Conservation (phyloP, 805 yeast species). For the Nakazawaea anatomiae region DNA sequence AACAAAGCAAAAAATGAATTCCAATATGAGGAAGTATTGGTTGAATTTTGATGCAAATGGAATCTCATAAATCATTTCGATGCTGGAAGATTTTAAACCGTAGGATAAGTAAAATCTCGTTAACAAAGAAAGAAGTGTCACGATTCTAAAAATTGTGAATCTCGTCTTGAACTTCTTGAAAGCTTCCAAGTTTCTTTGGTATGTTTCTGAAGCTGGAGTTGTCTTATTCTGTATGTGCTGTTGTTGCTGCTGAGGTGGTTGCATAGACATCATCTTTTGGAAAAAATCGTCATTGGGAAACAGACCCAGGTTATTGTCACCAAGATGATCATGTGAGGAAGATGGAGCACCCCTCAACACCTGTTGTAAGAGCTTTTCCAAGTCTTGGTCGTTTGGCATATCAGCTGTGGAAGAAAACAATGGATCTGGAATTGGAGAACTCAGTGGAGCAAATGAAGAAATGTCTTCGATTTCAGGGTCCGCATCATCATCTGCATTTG, state of each 20-base stretch:
- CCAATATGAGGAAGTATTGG: slow-evolving; percentile 18
- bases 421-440: slow-evolving; percentile 10
- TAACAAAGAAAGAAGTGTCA: slow-evolving; percentile 11
- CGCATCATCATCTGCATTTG: slow-evolving; percentile 13
- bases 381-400: slow-evolving; percentile 14
- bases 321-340: neutral
- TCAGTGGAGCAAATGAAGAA: slow-evolving; percentile 10
- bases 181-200: neutral
- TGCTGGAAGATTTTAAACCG: slow-evolving; percentile 8
- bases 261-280: neutral
- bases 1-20: slow-evolving; percentile 15
- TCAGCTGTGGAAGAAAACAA: slow-evolving; percentile 3
- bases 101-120: slow-evolving; percentile 2
- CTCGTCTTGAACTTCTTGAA: slow-evolving; percentile 11
- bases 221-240: neutral
- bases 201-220: neutral
- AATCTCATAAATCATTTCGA: slow-evolving; percentile 6
- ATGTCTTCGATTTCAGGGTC: slow-evolving; percentile 20
- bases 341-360: slow-evolving; percentile 14
- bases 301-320: neutral
- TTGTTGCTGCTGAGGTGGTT: slow-evolving; percentile 1
- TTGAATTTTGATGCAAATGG: slow-evolving; percentile 15
- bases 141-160: slow-evolving; percentile 16
- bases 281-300: slow-evolving; percentile 5
- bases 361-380: slow-evolving; percentile 14